Evolutionary conservation across 345 rosid genomes (phyloP).

Genomic region (Salix dunnii): DNA sequence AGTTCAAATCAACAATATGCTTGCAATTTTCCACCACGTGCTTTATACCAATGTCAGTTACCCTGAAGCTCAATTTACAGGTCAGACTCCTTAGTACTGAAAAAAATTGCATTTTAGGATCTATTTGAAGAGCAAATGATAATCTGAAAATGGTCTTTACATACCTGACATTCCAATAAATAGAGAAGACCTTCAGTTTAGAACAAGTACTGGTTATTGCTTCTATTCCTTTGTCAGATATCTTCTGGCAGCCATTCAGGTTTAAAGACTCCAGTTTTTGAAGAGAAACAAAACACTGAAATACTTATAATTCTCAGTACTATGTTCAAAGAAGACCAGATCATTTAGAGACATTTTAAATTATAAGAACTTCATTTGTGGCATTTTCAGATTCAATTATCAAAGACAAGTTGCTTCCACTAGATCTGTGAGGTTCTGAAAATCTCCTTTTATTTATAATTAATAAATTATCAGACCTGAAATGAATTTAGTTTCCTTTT

Average conservation of each 20-base stretch:
- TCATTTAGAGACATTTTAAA: not conserved
- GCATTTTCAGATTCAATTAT: not conserved
- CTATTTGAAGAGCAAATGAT: not conserved
- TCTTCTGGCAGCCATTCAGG: constrained; percentile 92
- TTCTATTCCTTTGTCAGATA: constrained; percentile 78
- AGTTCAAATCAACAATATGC: constrained; percentile 60
- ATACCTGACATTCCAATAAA: constrained; percentile 96
- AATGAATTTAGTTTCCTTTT: not conserved
- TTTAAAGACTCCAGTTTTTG: constrained; percentile 65
- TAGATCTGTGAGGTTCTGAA: not conserved
- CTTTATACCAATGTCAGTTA: constrained; percentile 53
- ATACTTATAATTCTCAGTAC: constrained; percentile 6
- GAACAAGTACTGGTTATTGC: constrained; percentile 59
- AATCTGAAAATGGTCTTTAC: constrained; percentile 11
- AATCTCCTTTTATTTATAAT: not conserved
- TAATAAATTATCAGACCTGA: not conserved
- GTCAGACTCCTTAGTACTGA: constrained; percentile 8
- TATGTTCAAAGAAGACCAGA: not conserved
- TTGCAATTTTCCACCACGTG: constrained; percentile 71
- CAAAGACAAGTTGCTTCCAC: not conserved
- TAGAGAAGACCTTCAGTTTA: constrained; percentile 64
- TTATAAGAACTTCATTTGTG: not conserved
- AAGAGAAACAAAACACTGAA: constrained; percentile 56
- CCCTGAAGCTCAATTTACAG: constrained; percentile 45
- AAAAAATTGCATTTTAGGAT: constrained; percentile 8